Percentiles rank a stretch among this genome's conserved stretches.
These are phyloP conservation scores for Cytospora piceae DNA, from an alignment of 2,329 filamentous ascomycete genomes.

Conservation along the genomic window DNA sequence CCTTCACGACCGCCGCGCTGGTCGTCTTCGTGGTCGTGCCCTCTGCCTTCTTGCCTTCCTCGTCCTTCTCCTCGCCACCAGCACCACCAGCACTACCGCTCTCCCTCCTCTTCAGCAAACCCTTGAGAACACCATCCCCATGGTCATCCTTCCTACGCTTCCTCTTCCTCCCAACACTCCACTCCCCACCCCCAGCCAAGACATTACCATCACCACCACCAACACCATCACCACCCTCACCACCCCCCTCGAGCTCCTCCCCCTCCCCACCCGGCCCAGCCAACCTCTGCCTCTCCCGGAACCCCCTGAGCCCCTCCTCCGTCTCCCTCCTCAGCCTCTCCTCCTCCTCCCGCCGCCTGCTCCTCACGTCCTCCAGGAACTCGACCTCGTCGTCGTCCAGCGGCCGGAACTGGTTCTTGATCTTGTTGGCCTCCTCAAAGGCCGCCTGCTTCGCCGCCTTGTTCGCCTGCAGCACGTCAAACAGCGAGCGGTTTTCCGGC, in stretches of 20 bases:
- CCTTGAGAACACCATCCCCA: not conserved
- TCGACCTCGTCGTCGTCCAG: conserved; percentile 80
- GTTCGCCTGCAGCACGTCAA: conserved; percentile 78
- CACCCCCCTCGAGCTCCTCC: conserved; percentile 20
- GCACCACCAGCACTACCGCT: conserved; percentile 23
- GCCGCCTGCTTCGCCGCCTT: conserved; percentile 85
- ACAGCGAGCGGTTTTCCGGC: conserved; percentile 63
- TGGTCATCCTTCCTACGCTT: conserved; percentile 29
- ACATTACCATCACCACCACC: conserved; percentile 17
- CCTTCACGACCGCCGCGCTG: not conserved
- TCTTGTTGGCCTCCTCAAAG: conserved; percentile 72
- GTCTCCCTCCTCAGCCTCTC: conserved; percentile 58
- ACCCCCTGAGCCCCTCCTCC: conserved; percentile 59
- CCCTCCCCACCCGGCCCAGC: conserved; percentile 16
- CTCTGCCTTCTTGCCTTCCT: conserved; percentile 2
- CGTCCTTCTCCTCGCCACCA: conserved; percentile 23
- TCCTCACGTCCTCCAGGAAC: conserved; percentile 67
- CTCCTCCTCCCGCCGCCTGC: conserved; percentile 56
- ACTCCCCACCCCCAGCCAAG: conserved; percentile 8
- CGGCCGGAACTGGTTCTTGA: conserved; percentile 77
- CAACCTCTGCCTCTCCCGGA: conserved; percentile 54
- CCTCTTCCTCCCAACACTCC: conserved; percentile 18
- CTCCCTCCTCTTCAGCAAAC: conserved; percentile 31
- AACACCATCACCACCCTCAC: conserved; percentile 28
- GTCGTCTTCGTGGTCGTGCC: not conserved